Evolutionary conservation across 2,329 filamentous ascomycete species (phyloP).

Genomic region (Aspergillus quadrilineatus): DNA sequence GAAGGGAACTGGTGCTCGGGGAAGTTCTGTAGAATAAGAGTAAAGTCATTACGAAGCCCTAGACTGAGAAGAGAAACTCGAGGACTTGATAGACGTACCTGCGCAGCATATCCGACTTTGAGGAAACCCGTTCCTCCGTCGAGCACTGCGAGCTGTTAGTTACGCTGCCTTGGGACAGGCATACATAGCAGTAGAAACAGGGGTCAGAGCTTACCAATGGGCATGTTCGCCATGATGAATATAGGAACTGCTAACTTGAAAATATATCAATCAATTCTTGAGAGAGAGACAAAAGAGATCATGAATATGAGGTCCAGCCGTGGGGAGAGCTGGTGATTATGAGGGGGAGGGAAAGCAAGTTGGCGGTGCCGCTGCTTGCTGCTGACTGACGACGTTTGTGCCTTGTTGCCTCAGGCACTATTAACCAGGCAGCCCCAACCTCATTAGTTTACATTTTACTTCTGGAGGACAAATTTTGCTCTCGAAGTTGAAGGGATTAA

Average conservation of each 20-base stretch:
- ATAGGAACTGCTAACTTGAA: background rate
- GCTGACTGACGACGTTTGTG: slow-evolving; percentile 13
- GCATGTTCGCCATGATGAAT: slow-evolving; percentile 48
- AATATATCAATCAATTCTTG: slow-evolving; percentile 14
- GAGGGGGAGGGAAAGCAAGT: slow-evolving; percentile 11
- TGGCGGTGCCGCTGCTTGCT: slow-evolving; percentile 10
- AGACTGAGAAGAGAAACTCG: slow-evolving; percentile 26
- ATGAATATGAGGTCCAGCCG: slow-evolving; percentile 16
- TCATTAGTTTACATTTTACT: background rate
- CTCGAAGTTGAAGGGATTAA: too few species aligned
- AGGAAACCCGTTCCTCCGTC: slow-evolving; percentile 99
- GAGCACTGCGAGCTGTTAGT: slow-evolving; percentile 66
- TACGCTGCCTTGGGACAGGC: slow-evolving; percentile 20
- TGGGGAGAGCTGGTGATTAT: slow-evolving; percentile 14
- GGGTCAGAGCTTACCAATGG: slow-evolving; percentile 44
- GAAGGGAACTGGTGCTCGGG: slow-evolving; percentile 98
- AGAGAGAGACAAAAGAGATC: slow-evolving; percentile 12
- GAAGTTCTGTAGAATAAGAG: slow-evolving; percentile 69
- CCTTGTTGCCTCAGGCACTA: slow-evolving; percentile 10
- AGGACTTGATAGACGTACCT: slow-evolving; percentile 47
- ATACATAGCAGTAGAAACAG: slow-evolving; percentile 10
- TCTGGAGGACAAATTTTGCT: background rate
- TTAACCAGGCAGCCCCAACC: background rate
- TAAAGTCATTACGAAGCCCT: slow-evolving; percentile 4
- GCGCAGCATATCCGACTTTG: slow-evolving; percentile 97